These are phyloP conservation scores for Stephania cephalantha DNA, from an alignment of 164 flowering plant species.

Conservation along the genomic window DNA sequence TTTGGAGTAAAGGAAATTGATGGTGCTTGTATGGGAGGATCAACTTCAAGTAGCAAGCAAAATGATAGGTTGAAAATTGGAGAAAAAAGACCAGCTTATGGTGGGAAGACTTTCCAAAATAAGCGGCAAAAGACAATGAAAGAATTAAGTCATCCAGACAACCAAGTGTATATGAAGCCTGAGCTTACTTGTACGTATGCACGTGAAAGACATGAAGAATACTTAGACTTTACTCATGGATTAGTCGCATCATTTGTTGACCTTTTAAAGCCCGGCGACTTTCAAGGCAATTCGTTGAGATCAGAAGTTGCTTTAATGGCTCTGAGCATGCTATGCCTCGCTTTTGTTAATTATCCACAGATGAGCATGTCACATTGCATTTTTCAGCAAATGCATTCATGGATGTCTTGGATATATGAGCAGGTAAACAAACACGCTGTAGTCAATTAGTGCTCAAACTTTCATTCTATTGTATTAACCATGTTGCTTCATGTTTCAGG, in stretches of 20 bases:
- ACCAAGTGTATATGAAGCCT: constrained; percentile 16
- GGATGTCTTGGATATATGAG: constrained; percentile 78
- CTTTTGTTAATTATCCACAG: constrained; percentile 48
- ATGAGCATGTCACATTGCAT: constrained; percentile 32
- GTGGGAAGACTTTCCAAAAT: constrained; percentile 20
- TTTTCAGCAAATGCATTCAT: constrained; percentile 45
- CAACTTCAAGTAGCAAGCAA: constrained; percentile 20
- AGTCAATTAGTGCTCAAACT: neutral
- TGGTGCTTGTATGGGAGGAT: constrained; percentile 8
- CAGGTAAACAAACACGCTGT: constrained; percentile 38
- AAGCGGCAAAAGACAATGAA: constrained; percentile 64
- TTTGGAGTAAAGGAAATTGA: constrained; percentile 33
- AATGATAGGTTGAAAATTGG: constrained; percentile 33
- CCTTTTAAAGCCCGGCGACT: constrained; percentile 38
- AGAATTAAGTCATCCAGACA: constrained; percentile 19
- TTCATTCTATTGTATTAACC: neutral
- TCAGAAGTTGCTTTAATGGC: constrained; percentile 56
- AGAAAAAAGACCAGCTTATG: constrained; percentile 48
- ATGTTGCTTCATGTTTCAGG: constrained; percentile 38
- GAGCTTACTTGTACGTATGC: constrained; percentile 14
- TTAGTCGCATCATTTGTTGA: constrained; percentile 46
- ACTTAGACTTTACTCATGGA: constrained; percentile 38
- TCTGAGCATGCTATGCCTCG: constrained; percentile 75
- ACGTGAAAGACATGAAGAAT: constrained; percentile 29
- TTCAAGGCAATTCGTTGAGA: constrained; percentile 21